phyloP scores from a whole-genome alignment of 73 alveolate species.

The Effrenium voratum region DNA sequence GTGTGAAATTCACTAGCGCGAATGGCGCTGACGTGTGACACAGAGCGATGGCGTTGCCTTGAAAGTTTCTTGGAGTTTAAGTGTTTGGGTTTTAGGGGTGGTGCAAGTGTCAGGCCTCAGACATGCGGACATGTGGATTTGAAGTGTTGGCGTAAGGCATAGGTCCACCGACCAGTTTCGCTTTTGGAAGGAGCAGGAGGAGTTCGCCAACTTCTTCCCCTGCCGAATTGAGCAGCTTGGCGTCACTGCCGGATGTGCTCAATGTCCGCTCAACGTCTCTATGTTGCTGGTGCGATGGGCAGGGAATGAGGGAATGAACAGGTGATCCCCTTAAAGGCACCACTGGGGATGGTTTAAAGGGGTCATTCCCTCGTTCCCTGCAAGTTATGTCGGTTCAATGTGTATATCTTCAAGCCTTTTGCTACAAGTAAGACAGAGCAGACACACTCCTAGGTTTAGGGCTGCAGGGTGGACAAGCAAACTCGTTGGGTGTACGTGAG shows the following conservation, averaged over 20 bases:
- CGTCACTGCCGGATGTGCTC: not conserved
- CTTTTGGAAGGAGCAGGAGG: constrained; percentile 2
- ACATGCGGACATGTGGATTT: not conserved
- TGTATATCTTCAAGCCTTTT: too few relatives aligned
- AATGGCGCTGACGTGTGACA: not conserved
- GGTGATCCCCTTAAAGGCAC: too few relatives aligned
- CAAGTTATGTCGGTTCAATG: too few relatives aligned
- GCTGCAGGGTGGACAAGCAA: too few relatives aligned
- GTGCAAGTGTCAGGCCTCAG: not conserved
- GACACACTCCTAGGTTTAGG: too few relatives aligned
- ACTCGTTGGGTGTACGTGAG: too few relatives aligned
- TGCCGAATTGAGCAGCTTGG: constrained; percentile 27
- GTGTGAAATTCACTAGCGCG: not conserved
- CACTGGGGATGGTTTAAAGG: too few relatives aligned
- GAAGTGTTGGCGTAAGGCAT: not conserved
- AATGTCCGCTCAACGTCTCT: too few relatives aligned
- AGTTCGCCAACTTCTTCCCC: constrained; percentile 43
- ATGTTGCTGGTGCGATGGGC: too few relatives aligned
- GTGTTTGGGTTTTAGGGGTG: not conserved
- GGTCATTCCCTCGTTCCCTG: too few relatives aligned
- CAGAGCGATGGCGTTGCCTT: not conserved
- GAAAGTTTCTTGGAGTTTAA: not conserved
- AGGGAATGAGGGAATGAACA: too few relatives aligned
- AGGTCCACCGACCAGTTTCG: not conserved
- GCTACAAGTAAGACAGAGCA: too few relatives aligned